Evolutionary conservation across 139 green algal genomes (phyloP).

Genomic region (Chlamydomonas sphaeroides): DNA sequence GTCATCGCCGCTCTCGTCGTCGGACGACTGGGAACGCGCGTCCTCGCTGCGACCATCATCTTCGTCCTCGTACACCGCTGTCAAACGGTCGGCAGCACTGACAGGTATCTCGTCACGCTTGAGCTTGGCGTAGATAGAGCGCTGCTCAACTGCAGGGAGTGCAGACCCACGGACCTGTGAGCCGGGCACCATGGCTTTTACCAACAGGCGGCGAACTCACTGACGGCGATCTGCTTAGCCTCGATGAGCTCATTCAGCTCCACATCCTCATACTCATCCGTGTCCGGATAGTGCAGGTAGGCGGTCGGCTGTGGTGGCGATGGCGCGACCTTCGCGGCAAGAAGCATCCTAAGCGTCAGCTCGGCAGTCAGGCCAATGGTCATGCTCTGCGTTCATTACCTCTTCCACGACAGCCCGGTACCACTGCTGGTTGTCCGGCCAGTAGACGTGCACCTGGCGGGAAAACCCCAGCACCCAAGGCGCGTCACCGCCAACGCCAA

Average conservation of each 20-base stretch:
- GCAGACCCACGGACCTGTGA: too few relatives aligned
- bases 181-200: too few relatives aligned
- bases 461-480: too few relatives aligned
- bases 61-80: slow-evolving; percentile 41
- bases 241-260: slow-evolving; percentile 57
- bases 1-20: not conserved
- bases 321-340: slow-evolving; percentile 3
- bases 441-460: slow-evolving; percentile 58
- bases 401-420: slow-evolving; percentile 51
- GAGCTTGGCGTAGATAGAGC: slow-evolving; percentile 14
- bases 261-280: slow-evolving; percentile 62
- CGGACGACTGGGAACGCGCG: not conserved
- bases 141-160: slow-evolving; percentile 44
- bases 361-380: too few relatives aligned
- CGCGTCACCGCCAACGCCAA: too few relatives aligned
- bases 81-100: slow-evolving; percentile 27
- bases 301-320: slow-evolving; percentile 22
- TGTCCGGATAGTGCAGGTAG: slow-evolving; percentile 62
- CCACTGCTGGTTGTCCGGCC: slow-evolving; percentile 60
- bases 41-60: not conserved
- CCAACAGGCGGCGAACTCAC: slow-evolving; percentile 49
- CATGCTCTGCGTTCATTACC: slow-evolving; percentile 46
- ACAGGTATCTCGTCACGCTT: slow-evolving; percentile 52
- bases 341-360: too few relatives aligned
- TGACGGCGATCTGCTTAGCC: slow-evolving; percentile 58